Conservation (phyloP, 352 stramenopile species). For the Phytophthora brassicae region DNA sequence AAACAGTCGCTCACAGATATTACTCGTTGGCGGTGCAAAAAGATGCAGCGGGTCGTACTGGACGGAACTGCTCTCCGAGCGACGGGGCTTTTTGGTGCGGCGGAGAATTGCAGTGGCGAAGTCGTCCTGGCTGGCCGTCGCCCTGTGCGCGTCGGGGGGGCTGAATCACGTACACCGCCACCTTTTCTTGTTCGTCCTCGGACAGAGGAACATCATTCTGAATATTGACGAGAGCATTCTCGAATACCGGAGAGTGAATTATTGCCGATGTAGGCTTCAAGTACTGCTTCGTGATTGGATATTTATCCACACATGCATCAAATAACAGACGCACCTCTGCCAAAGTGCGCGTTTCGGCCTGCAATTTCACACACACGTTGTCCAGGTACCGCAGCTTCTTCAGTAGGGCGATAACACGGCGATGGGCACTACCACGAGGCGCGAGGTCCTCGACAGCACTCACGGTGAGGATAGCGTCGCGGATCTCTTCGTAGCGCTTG, state of each 20-base stretch:
- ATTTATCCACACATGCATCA: not conserved
- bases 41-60: too few relatives aligned
- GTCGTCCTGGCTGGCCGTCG: too few relatives aligned
- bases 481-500: slow-evolving; percentile 8
- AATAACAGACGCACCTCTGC: not conserved
- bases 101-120: too few relatives aligned
- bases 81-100: too few relatives aligned
- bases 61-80: too few relatives aligned
- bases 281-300: too few relatives aligned
- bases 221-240: too few relatives aligned
- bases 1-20: not conserved
- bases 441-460: not conserved
- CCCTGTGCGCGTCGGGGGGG: too few relatives aligned
- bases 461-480: not conserved
- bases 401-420: not conserved
- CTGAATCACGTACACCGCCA: too few relatives aligned
- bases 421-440: too few relatives aligned
- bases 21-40: slow-evolving; percentile 6
- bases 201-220: too few relatives aligned
- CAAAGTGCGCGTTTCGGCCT: not conserved
- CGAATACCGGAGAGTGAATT: not conserved
- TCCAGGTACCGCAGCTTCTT: not conserved
- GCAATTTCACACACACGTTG: not conserved
- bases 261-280: not conserved
- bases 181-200: too few relatives aligned